Percentiles rank a stretch among this genome's conserved stretches.
Evolutionary conservation across 31 red algal genomes (phyloP).

Genomic region (Bonnemaisonia californica): DNA sequence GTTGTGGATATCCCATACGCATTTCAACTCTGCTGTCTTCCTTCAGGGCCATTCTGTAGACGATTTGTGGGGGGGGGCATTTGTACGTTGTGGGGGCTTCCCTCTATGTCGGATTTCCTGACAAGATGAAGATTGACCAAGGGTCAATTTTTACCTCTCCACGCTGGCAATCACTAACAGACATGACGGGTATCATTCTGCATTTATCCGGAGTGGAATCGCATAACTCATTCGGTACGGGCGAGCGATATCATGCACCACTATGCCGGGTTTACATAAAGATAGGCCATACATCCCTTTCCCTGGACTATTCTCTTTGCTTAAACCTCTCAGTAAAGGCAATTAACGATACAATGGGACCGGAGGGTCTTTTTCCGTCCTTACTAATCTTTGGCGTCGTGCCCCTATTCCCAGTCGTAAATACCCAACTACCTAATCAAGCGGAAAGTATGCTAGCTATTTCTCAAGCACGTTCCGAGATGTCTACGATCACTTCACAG

Average conservation of each 20-base stretch:
- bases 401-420: background rate
- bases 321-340: constrained; percentile 13
- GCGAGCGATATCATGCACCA: constrained; percentile 25
- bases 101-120: constrained; percentile 19
- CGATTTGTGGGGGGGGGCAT: constrained; percentile 8
- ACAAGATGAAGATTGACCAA: constrained; percentile 2
- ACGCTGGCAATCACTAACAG: background rate
- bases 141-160: background rate
- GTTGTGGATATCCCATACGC: constrained; percentile 22
- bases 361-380: constrained; percentile 13
- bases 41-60: background rate
- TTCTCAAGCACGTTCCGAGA: background rate
- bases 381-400: constrained; percentile 34
- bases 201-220: constrained; percentile 4
- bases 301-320: background rate
- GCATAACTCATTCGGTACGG: constrained; percentile 20
- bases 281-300: background rate
- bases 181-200: background rate
- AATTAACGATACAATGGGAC: constrained; percentile 29
- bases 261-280: constrained; percentile 12
- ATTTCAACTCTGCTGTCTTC: constrained; percentile 27
- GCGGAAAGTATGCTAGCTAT: background rate
- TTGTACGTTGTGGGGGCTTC: constrained; percentile 21
- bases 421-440: constrained; percentile 13
- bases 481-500: constrained; percentile 7